Base-by-base conservation (phyloP, 306 rosid species). In the Bauhinia variegata region DNA sequence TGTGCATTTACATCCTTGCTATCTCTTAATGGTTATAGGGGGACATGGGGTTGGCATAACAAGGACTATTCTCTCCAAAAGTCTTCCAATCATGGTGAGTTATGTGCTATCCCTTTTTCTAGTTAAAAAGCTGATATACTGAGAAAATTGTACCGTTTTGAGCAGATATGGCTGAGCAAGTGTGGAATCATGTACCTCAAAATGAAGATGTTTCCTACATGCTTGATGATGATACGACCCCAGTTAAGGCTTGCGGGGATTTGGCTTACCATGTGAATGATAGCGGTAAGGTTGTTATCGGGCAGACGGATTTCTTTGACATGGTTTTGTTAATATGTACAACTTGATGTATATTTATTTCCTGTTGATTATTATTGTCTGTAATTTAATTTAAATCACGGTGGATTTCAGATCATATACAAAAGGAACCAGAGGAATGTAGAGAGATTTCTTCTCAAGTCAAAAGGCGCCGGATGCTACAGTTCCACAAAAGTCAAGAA, bases 191-290 rank as follows among this genome's bases (percentile, higher is more conserved):
- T 14, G 92, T 79, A 63, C 74, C 90, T 66, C 80, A 75, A 74
- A 87, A 80, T 43, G 78, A 75, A 77, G 89, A 87, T 62, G 65
- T 84, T 51, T 83, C 96, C 16, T 81, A 68, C 67, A 75, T 87
- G 89, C 58, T 87, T n/a, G 91, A 84, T 49, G 95, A 92, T 49
- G 92, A 87, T 84, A 70, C 96, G 72, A 89, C 98, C 60, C 98
- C 98, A 16, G 86, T 86, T 60, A 92, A 89, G 79, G 95, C 87
- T 82, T 89, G 95, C 43, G 88, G 85, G 64, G 88, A 89, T 60
- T 82, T 86, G 72, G 84, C 85, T 16, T 81, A 71, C 73, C 86
- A 82, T 54, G 80, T 75, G 53, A 66, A 68, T 47, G 62, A 64
- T 70, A 67, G 55, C 67, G 91, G 96, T 83, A 79, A 69, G 72